Evolutionary conservation across 2,329 filamentous ascomycete species (phyloP).

Genomic region (Aureobasidium zeae): DNA sequence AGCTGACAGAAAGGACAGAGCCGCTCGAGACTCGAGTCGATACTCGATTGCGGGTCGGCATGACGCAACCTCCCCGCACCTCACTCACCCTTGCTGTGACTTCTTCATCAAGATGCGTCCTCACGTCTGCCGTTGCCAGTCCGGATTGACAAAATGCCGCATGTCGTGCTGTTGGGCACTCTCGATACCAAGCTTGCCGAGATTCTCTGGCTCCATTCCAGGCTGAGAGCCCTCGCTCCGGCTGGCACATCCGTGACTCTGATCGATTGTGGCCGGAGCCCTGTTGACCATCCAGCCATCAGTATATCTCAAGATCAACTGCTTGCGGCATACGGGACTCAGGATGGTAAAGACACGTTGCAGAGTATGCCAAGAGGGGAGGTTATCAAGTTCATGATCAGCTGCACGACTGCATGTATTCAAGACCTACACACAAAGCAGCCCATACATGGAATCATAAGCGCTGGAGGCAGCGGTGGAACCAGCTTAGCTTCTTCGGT

Average conservation of each 20-base stretch:
- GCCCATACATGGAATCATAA: constrained; percentile 48
- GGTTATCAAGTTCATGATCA: constrained; percentile 49
- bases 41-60: constrained; percentile 3
- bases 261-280: constrained; percentile 47
- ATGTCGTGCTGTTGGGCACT: constrained; percentile 50
- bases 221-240: constrained; percentile 28
- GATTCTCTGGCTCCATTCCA: constrained; percentile 44
- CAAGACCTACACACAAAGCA: constrained; percentile 37
- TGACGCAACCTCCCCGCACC: constrained; percentile 13
- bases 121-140: background rate
- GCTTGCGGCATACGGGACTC: constrained; percentile 27
- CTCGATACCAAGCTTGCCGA: constrained; percentile 57
- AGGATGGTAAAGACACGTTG: constrained; percentile 20
- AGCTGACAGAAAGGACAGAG: background rate
- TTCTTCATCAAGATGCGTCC: constrained; percentile 1
- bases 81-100: too few relatives aligned
- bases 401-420: constrained; percentile 38
- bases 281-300: constrained; percentile 39
- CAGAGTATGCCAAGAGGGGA: constrained; percentile 42
- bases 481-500: constrained; percentile 52
- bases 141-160: constrained; percentile 23
- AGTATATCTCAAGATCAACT: constrained; percentile 38
- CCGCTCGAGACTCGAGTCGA: background rate
- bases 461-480: constrained; percentile 53
- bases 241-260: constrained; percentile 34